Percentiles rank a stretch among this genome's conserved stretches.
phyloP scores from a whole-genome alignment of 352 stramenopile genomes.

The Lagenidium sp. region DNA sequence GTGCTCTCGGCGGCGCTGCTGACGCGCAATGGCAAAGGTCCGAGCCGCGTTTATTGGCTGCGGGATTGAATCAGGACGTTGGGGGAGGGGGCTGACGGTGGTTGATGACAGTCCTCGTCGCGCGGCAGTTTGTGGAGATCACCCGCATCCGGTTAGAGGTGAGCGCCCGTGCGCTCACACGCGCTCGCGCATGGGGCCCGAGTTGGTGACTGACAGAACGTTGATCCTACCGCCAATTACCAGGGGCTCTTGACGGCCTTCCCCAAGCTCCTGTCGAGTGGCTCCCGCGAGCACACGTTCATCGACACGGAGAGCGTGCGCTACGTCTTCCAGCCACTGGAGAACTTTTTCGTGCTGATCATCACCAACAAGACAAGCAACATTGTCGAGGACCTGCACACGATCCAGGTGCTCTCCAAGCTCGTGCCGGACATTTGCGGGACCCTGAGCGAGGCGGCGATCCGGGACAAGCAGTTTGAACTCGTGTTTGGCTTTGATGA shows the following conservation, averaged over 20 bases:
- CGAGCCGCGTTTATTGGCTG: too few relatives aligned
- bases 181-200: too few relatives aligned
- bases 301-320: constrained; percentile 98
- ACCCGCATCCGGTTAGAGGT: constrained; percentile 96
- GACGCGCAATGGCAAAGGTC: constrained; percentile 93
- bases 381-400: constrained; percentile 99
- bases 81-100: background rate
- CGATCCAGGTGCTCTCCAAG: constrained; percentile 96
- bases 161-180: too few relatives aligned
- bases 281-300: constrained; percentile 96
- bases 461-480: constrained; percentile 97
- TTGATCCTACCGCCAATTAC: too few relatives aligned
- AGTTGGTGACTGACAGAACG: background rate
- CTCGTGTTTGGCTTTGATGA: constrained; percentile 99
- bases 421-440: constrained; percentile 94
- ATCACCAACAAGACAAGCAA: constrained; percentile 99
- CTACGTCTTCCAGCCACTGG: constrained; percentile 99
- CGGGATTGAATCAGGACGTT: background rate
- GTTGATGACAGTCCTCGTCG: constrained; percentile 80
- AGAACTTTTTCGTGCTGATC: constrained; percentile 97
- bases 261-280: constrained; percentile 95
- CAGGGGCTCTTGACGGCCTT: constrained; percentile 97
- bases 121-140: constrained; percentile 99
- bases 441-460: constrained; percentile 89
- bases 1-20: constrained; percentile 94